Evolutionary conservation across 371 early-diverging fungal genomes (phyloP), one percentile per base, ranked within the genome.

Genomic region (Mucor saturninus): DNA sequence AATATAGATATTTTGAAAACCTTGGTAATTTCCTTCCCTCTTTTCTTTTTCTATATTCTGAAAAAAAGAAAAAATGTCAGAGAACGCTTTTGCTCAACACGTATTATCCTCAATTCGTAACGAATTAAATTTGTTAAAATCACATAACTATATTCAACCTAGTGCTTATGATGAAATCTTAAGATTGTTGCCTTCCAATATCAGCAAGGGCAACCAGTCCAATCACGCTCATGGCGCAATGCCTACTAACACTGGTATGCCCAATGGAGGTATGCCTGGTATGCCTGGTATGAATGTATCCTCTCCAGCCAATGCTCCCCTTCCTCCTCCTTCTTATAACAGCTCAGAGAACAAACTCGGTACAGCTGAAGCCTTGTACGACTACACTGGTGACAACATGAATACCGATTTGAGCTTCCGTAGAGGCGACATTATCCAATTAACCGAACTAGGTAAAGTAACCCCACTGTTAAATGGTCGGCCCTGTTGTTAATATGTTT

Each of bases 331-430:
- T 21, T 56, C 63, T 35, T 60, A 66, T 2, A 65, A 65, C 15
- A 50, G 60, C 31, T 50, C 48, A 45, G 38, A 49, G n/a, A 62
- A 64, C 28, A 46, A 40, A 37, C 37, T 59, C 29, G 70, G 71
- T 4, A 50, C 62, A 43, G 75, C 64, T 32, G 81, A 81, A 63
- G 82, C 82, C 15, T 54, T 79, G 30, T 81, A 79, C 54, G 82
- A 79, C 49, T 81, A 74, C 38, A 48, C 61, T 15, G 79, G 82
- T 7, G 68, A 70, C 21, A 74, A 77, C 60, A 77, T 77, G n/a
- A 57, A 46, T 31, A 74, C 76, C 13, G 82, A 81, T 40, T 69
- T 81, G 14, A 59, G 53, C 30, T 65, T 74, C 28, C 61, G 52
- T 54, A 51, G 61, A 54, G 75, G 72, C 7, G 75, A 74, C 8